These are phyloP conservation scores for Peronosclerospora sorghi DNA, from an alignment of 352 stramenopile genomes.

Conservation along the genomic window DNA sequence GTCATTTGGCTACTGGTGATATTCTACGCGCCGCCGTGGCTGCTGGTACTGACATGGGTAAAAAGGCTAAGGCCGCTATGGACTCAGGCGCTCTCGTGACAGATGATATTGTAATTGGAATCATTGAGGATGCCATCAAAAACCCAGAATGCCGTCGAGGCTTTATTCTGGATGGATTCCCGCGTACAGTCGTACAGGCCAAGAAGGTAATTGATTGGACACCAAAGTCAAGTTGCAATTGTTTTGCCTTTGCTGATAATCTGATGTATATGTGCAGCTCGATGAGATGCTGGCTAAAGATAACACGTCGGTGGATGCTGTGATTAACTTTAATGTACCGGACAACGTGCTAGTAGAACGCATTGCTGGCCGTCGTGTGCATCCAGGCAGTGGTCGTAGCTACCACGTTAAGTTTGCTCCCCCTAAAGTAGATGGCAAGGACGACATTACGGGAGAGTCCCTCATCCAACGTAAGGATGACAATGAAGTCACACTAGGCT, in stretches of 20 bases:
- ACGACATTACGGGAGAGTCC: conserved; percentile 92
- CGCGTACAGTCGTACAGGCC: conserved; percentile 95
- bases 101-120: conserved; percentile 99
- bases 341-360: conserved; percentile 93
- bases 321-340: conserved; percentile 94
- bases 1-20: conserved; percentile 97
- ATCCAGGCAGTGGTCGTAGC: conserved; percentile 90
- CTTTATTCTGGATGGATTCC: conserved; percentile 99
- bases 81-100: conserved; percentile 89
- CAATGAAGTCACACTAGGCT: conserved; percentile 87
- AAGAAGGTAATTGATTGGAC: too few relatives aligned
- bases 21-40: conserved; percentile 97
- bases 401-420: conserved; percentile 98
- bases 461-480: conserved; percentile 97
- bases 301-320: conserved; percentile 77
- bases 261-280: conserved; percentile 74
- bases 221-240: neutral
- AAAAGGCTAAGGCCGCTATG: conserved; percentile 98
- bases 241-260: too few relatives aligned
- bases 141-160: conserved; percentile 94
- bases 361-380: conserved; percentile 94
- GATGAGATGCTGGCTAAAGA: conserved; percentile 93
- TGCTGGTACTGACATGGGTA: conserved; percentile 94
- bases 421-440: conserved; percentile 81
- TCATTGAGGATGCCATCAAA: conserved; percentile 98